Evolutionary conservation across 2,329 filamentous ascomycete species (phyloP).

Genomic region (Aspergillus versicolor): DNA sequence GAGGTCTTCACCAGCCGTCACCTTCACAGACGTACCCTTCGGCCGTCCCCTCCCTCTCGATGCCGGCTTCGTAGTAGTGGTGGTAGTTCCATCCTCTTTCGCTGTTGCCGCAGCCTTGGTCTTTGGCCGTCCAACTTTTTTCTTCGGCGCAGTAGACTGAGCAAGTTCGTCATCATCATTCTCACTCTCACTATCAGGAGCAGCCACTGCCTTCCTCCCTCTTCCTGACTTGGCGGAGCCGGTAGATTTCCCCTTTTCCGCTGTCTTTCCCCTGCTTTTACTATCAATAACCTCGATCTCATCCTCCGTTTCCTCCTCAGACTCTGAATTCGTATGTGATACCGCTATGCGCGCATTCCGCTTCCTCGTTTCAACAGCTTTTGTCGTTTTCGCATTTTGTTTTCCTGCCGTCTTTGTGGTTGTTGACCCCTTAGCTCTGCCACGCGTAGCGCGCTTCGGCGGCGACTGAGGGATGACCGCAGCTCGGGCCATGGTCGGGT

Average conservation of each 20-base stretch:
- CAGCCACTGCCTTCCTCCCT: slow-evolving; percentile 12
- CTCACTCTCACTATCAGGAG: slow-evolving; percentile 17
- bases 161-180: slow-evolving; percentile 28
- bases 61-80: slow-evolving; percentile 14
- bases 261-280: slow-evolving; percentile 7
- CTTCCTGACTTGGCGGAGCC: slow-evolving; percentile 5
- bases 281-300: slow-evolving; percentile 21
- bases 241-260: slow-evolving; percentile 15
- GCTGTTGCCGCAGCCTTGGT: background rate
- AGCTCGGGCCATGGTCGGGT: slow-evolving; percentile 24
- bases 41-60: slow-evolving; percentile 32
- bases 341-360: slow-evolving; percentile 9
- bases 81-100: slow-evolving; percentile 1
- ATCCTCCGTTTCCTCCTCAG: slow-evolving; percentile 26
- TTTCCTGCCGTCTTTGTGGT: slow-evolving; percentile 13
- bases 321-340: slow-evolving; percentile 11
- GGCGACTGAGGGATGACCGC: slow-evolving; percentile 25
- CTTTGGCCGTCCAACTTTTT: slow-evolving; percentile 20
- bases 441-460: slow-evolving; percentile 22
- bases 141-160: slow-evolving; percentile 23
- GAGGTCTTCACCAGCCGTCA: slow-evolving; percentile 11
- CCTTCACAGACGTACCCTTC: slow-evolving; percentile 22
- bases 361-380: slow-evolving; percentile 16
- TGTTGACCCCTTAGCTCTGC: slow-evolving; percentile 17
- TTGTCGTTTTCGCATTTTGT: slow-evolving; percentile 10